Conservation (phyloP, 2,329 filamentous ascomycete genomes). For the Arthrobotrys musiformis region DNA sequence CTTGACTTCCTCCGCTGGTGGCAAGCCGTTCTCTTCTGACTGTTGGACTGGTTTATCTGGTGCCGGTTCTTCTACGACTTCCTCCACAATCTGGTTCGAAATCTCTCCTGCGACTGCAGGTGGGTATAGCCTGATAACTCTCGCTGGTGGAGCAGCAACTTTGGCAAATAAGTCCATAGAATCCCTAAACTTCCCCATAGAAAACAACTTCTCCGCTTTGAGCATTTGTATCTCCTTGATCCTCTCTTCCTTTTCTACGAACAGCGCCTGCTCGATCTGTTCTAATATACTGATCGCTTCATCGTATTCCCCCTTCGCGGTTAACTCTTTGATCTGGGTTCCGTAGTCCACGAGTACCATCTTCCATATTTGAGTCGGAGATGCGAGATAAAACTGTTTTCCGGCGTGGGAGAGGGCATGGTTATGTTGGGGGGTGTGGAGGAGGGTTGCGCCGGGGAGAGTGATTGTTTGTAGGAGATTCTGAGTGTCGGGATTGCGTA, state of each 20-base stretch:
- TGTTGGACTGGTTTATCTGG: slow-evolving; percentile 59
- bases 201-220: slow-evolving; percentile 88
- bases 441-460: slow-evolving; percentile 80
- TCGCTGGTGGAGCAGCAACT: slow-evolving; percentile 86
- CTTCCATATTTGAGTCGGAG: slow-evolving; percentile 91
- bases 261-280: slow-evolving; percentile 90
- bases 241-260: slow-evolving; percentile 78
- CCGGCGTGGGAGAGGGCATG: slow-evolving; percentile 94
- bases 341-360: slow-evolving; percentile 95
- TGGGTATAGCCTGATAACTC: slow-evolving; percentile 86
- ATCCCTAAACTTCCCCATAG: slow-evolving; percentile 81
- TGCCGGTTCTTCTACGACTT: slow-evolving; percentile 63
- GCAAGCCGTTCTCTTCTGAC: slow-evolving; percentile 61
- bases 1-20: slow-evolving; percentile 41
- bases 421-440: slow-evolving; percentile 92
- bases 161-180: slow-evolving; percentile 91
- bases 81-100: slow-evolving; percentile 68
- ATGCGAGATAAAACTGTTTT: slow-evolving; percentile 93
- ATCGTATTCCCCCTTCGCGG: slow-evolving; percentile 78
- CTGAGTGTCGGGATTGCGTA: slow-evolving; percentile 90
- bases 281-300: slow-evolving; percentile 89
- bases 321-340: slow-evolving; percentile 83
- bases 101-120: slow-evolving; percentile 83
- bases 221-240: slow-evolving; percentile 88
- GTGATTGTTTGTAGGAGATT: slow-evolving; percentile 87